These are phyloP conservation scores for Camelina laxa DNA, from an alignment of 345 rosid genomes.

Conservation along the genomic window DNA sequence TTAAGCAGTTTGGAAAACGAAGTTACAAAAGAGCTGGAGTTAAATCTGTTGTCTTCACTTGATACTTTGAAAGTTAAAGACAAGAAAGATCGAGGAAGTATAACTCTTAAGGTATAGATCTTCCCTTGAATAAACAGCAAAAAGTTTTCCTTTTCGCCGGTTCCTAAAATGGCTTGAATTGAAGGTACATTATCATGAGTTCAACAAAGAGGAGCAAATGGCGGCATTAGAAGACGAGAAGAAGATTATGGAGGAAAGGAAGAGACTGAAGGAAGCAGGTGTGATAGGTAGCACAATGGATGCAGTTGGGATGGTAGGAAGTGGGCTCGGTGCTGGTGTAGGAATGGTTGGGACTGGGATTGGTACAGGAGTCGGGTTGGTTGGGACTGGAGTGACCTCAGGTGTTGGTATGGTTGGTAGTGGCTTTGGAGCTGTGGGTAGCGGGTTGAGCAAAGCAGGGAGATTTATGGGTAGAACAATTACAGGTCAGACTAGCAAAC, in stretches of 20 bases:
- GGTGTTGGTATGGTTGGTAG: slow-evolving; percentile 69
- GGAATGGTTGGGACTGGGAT: slow-evolving; percentile 78
- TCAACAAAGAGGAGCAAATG: slow-evolving; percentile 84
- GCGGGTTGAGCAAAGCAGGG: slow-evolving; percentile 85
- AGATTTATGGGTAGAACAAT: slow-evolving; percentile 84
- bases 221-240: slow-evolving; percentile 89
- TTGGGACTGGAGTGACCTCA: slow-evolving; percentile 53
- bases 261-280: slow-evolving; percentile 88
- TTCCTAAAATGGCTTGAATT: slow-evolving; percentile 40
- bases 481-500: slow-evolving; percentile 78
- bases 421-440: slow-evolving; percentile 80
- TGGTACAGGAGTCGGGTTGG: slow-evolving; percentile 77
- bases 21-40: slow-evolving; percentile 56
- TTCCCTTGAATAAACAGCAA: slow-evolving; percentile 11
- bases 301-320: slow-evolving; percentile 57
- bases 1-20: slow-evolving; percentile 65
- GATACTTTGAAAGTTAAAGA: slow-evolving; percentile 94
- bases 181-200: slow-evolving; percentile 75
- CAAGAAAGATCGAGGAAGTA: slow-evolving; percentile 92
- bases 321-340: slow-evolving; percentile 69
- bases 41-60: slow-evolving; percentile 80
- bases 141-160: neutral
- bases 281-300: slow-evolving; percentile 95
- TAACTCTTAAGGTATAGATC: slow-evolving; percentile 71
- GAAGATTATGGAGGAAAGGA: slow-evolving; percentile 79